Percentiles rank a stretch among this genome's conserved stretches.
These are phyloP conservation scores for Silene noctiflora DNA, from an alignment of 179 eudicot species.

Conservation along the genomic window DNA sequence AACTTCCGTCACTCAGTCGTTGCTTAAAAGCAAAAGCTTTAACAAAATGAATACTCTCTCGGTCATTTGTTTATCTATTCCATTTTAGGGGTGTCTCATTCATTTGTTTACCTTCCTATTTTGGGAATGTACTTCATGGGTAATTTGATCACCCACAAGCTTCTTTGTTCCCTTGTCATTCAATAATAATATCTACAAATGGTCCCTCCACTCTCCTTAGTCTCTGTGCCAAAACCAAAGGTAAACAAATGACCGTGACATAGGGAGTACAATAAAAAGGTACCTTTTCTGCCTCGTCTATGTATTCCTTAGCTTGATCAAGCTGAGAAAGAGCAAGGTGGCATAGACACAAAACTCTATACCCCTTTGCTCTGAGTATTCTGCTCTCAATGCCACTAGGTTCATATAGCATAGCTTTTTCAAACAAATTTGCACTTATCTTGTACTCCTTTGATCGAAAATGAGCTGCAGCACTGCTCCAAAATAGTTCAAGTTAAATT, in stretches of 20 bases:
- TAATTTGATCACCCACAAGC: no score
- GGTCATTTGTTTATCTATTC: no score
- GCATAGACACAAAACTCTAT: conserved; percentile 81
- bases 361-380: conserved; percentile 85
- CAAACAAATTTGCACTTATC: conserved; percentile 76
- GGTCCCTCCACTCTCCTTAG: no score
- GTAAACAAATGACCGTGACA: no score
- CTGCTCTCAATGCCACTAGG: conserved; percentile 65
- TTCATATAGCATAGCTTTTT: conserved; percentile 81
- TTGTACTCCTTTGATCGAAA: conserved; percentile 71
- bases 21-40: background rate
- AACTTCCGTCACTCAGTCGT: background rate
- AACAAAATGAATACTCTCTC: background rate
- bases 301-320: conserved; percentile 90
- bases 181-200: no score
- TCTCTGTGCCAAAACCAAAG: no score
- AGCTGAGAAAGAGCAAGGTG: conserved; percentile 79
- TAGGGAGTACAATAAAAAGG: background rate
- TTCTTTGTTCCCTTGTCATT: no score
- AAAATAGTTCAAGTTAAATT: conserved; percentile 1
- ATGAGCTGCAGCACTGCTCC: conserved; percentile 78
- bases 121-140: no score
- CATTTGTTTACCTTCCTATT: no score
- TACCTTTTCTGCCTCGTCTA: conserved; percentile 94
- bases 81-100: no score